A percentile compares a stretch with the other conserved stretches of the same genome.
Evolutionary conservation across 345 rosid species (phyloP).

Genomic region (Lepidium africanum): DNA sequence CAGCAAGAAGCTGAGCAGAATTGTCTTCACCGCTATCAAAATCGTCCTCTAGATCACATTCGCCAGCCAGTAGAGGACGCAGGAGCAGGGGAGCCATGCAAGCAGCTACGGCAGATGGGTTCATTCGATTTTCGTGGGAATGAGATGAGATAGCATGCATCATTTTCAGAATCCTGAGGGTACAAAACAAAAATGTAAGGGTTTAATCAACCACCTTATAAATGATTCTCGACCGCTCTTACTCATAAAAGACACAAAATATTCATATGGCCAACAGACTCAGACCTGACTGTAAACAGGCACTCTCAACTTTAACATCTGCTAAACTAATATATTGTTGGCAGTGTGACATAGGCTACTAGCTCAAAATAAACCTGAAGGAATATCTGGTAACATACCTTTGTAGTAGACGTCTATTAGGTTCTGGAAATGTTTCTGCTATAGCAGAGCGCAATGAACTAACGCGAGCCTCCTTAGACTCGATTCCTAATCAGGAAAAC

Average conservation of each 20-base stretch:
- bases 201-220: not conserved
- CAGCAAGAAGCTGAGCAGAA: constrained; percentile 99
- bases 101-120: constrained; percentile 95
- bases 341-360: not conserved
- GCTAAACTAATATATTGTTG: not conserved
- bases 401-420: constrained; percentile 85
- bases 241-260: not conserved
- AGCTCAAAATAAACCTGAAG: not conserved
- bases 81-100: constrained; percentile 99
- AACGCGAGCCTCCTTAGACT: constrained; percentile 75
- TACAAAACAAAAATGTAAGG: constrained; percentile 12
- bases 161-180: constrained; percentile 81
- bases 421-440: constrained; percentile 95
- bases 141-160: constrained; percentile 79
- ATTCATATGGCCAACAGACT: not conserved
- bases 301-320: not conserved
- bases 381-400: constrained; percentile 37
- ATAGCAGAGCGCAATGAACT: constrained; percentile 81
- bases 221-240: not conserved
- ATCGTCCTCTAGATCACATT: constrained; percentile 91
- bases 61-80: constrained; percentile 93
- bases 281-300: not conserved
- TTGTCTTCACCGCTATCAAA: constrained; percentile 77
- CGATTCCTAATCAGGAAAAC: constrained; percentile 57
- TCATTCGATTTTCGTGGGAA: constrained; percentile 89